Evolutionary conservation across 2,329 filamentous ascomycete genomes (phyloP), one percentile per base, ranked within the genome.

Genomic region (Emmonsiellopsis sp.): DNA sequence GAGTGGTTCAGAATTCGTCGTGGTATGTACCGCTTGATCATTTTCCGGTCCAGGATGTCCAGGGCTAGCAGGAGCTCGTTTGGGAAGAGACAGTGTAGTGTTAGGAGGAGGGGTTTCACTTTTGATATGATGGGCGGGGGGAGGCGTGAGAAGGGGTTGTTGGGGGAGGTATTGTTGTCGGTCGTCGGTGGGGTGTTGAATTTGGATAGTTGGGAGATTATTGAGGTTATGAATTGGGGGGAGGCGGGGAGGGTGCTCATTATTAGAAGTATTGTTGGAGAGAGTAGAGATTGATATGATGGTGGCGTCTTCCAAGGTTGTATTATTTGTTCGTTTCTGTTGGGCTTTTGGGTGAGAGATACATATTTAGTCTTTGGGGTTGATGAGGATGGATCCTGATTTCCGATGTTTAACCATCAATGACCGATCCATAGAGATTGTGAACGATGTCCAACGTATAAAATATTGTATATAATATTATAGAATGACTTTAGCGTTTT

Each of bases 1-100:
- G 2, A 3, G 21, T 27, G 21, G 21, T 27, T 27, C 21, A 2
- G 21, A 27, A 3, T 27, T 27, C 21, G 13, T 46, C 27, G 21
- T 27, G 21, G 21, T 27, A 27, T 50, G 37, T 55, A 57, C 46
- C 47, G 51, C 5, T 77, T 83, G 36, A 95, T 81, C 0, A 93
- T 79, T 2, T 78, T 73, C 31, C 88, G 81, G 68, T 98, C 93
- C 0, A 98, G 77, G 0, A 97, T 77, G 68, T 97, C 91, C 2
- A 98, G 77, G 0, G 92, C 89, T 2, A 89, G 87, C 1, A 96
- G 82, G 2, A 96, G 73, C 52, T 89, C 80, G 57, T 82, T 81
- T 0, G 90, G 90, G 63, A 94, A 94, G 11, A 96, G 73, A 36
- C 89, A 86, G 71, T 96, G 91, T 0, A 95, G 79, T 0, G 88